Evolutionary conservation across 805 yeast species (phyloP), one percentile per base, ranked within the genome.

Genomic region (Metschnikowia hibisci): DNA sequence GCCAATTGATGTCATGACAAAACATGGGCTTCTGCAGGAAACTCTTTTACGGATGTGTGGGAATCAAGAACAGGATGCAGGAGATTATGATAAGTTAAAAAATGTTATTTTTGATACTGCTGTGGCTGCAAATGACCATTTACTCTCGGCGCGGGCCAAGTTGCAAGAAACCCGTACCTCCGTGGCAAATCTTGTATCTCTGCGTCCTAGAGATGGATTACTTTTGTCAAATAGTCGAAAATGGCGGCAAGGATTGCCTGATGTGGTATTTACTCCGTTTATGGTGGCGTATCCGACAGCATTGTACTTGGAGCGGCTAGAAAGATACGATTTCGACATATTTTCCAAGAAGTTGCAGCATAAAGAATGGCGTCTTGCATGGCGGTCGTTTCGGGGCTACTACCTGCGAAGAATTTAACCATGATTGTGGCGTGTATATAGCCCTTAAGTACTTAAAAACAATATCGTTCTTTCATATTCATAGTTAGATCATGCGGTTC

Each of bases 101-200:
- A 80, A 82, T 54, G 78, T 81, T 7, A 69, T 84, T 1, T 87
- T 75, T 55, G 87, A 82, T 36, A 76, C 83, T 4, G 86, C 93
- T 2, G 78, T 83, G 4, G 65, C 74, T 1, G 93, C 95, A 3
- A 87, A 87, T 62, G 96, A 87, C 58, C 96, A 87, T 60, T 56
- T 87, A 3, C 59, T 87, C 4, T 69, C 89, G 0, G 88, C 93
- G 1, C 67, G 84, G 39, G 60, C 67, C n/a, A 78, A 84, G 51
- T 58, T 83, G 18, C 46, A 52, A 1, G 57, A 67, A 26, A 59
- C 76, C 11, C 66, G 63, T 42, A 47, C 45, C 3, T 71, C 67
- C 13, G 69, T 78, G n/a, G 49, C 51, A 0, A 50, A 58, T 1
- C 51, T 66, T 1, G 60, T 71, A 4, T 39, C 39, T 4, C 50